These are phyloP conservation scores for Pontederia crassipes DNA, from an alignment of 176 grass and related monocot genomes.

Conservation along the genomic window DNA sequence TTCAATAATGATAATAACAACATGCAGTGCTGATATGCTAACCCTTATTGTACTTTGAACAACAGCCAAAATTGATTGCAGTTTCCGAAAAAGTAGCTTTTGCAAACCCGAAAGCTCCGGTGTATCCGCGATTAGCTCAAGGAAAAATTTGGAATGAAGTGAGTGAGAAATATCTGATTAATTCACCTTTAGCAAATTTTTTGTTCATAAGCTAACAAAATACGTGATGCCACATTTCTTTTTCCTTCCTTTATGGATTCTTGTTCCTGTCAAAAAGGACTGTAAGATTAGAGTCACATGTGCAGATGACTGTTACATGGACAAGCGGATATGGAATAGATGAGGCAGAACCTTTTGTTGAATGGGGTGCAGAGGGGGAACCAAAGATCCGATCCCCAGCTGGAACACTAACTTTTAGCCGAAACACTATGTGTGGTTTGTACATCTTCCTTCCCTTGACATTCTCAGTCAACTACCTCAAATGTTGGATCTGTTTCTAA, in stretches of 20 bases:
- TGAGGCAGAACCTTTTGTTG: slow-evolving; percentile 58
- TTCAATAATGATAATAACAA: slow-evolving; percentile 3
- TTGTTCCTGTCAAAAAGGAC: too few relatives aligned
- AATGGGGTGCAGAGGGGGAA: slow-evolving; percentile 53
- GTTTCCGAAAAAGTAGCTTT: slow-evolving; percentile 51
- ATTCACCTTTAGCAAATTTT: too few relatives aligned
- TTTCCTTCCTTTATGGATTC: too few relatives aligned
- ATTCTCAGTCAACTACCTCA: too few relatives aligned
- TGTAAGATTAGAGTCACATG: slow-evolving; percentile 20
- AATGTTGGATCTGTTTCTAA: too few relatives aligned
- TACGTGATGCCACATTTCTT: too few relatives aligned
- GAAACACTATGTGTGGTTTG: slow-evolving; percentile 66
- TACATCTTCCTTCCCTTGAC: slow-evolving; percentile 14
- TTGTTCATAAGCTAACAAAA: too few relatives aligned
- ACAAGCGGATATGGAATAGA: slow-evolving; percentile 64
- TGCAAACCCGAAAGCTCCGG: slow-evolving; percentile 61
- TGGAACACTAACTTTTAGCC: slow-evolving; percentile 62
- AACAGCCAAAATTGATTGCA: slow-evolving; percentile 57
- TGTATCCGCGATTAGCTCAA: slow-evolving; percentile 68
- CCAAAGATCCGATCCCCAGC: slow-evolving; percentile 45
- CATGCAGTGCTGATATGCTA: too few relatives aligned
- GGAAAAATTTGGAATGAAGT: slow-evolving; percentile 84
- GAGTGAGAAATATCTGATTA: slow-evolving; percentile 20
- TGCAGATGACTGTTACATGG: slow-evolving; percentile 81
- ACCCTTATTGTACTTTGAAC: not conserved